phyloP scores from a whole-genome alignment of 2,329 filamentous ascomycete genomes.

The Colletotrichum costaricense region DNA sequence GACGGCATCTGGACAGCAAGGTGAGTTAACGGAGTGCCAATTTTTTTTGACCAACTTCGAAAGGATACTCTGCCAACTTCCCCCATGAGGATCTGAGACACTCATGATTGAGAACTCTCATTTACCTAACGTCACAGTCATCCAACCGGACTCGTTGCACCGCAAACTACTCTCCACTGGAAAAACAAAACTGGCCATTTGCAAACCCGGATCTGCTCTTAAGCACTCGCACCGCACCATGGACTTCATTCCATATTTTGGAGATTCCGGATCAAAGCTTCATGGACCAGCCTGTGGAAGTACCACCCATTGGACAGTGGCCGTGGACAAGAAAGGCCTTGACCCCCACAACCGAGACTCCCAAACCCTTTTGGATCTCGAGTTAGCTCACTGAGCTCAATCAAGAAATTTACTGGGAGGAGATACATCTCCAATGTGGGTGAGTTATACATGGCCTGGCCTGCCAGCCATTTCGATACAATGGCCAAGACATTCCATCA shows the following conservation, averaged over 20 bases:
- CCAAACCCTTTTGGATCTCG: not conserved
- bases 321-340: not conserved
- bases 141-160: conserved; percentile 6
- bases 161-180: conserved; percentile 7
- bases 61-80: conserved; percentile 7
- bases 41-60: conserved; percentile 20
- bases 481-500: conserved; percentile 5
- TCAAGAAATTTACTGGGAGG: not conserved
- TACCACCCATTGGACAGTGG: conserved; percentile 13
- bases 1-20: conserved; percentile 37
- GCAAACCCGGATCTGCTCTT: not conserved
- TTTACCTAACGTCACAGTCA: conserved; percentile 17
- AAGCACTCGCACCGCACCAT: conserved; percentile 5
- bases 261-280: not conserved
- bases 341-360: not conserved
- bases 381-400: conserved; percentile 10
- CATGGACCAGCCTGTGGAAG: conserved; percentile 10
- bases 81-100: not conserved
- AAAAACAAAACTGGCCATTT: not conserved
- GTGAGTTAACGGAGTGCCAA: conserved; percentile 37
- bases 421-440: conserved; percentile 16
- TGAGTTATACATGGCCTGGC: conserved; percentile 11
- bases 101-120: not conserved
- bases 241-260: not conserved
- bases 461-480: not conserved